Conservation (phyloP, 78 protist species). For the Salpingoeca rosetta region DNA sequence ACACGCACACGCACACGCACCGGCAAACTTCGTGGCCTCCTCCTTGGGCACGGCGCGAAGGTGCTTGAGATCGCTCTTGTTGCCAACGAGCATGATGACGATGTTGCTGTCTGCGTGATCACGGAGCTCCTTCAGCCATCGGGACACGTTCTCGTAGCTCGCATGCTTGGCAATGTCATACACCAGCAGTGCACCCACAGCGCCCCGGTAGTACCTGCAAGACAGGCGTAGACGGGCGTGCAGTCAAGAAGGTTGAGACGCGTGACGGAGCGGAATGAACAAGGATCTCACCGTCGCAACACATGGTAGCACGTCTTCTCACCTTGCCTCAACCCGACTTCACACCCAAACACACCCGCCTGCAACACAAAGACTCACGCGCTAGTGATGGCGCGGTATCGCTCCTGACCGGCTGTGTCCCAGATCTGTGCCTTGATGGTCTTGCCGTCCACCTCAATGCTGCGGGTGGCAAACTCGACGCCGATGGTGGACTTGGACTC, state of each 20-base stretch:
- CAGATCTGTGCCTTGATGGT: constrained; percentile 89
- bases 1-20: constrained; percentile 10
- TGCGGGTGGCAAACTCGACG: constrained; percentile 95
- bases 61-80: constrained; percentile 89
- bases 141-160: constrained; percentile 81
- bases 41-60: constrained; percentile 63
- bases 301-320: too few species aligned
- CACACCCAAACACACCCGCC: too few species aligned
- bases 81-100: constrained; percentile 94
- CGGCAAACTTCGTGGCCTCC: constrained; percentile 68
- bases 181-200: constrained; percentile 95
- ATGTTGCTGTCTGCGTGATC: constrained; percentile 47
- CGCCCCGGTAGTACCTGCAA: constrained; percentile 95
- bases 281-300: too few species aligned
- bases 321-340: too few species aligned
- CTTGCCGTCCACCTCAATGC: constrained; percentile 77
- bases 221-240: too few species aligned
- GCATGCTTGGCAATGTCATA: constrained; percentile 82
- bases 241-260: too few species aligned
- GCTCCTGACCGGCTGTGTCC: constrained; percentile 97
- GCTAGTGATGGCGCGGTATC: constrained; percentile 90
- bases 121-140: constrained; percentile 62
- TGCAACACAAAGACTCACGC: too few species aligned
- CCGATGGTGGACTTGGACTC: constrained; percentile 97
- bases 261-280: too few species aligned